Base-by-base conservation (phyloP, 2,329 filamentous ascomycete genomes). In the Aspergillus latus region DNA sequence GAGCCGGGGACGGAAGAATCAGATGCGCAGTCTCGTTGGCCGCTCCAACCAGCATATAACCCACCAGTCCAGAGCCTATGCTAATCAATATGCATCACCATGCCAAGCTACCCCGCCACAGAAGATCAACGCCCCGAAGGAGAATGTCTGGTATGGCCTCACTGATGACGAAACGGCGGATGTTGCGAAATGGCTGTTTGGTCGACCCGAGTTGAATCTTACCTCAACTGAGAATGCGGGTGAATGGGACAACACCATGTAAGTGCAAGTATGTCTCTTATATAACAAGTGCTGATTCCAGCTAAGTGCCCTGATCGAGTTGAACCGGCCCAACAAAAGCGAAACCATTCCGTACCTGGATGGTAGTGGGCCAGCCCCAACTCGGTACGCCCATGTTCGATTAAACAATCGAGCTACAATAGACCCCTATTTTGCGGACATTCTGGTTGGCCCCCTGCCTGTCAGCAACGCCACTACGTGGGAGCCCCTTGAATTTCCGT, bases 241-340 rank as follows among this genome's bases (percentile, higher is more conserved):
- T 4, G 57, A 59, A 16, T 59, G 57, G 57, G 57, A 59, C 26
- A 59, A 59, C 42, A 59, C 52, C 16, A 59, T 59, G 57, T 56
- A 51, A 47, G 49, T 30, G 21, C 21, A 28, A 6, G 10, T 13
- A 1, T 15, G 2, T 37, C 6, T 28, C 2, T 15, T 49, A 7
- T 0, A 15, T 13, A 34, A 15, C 8, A 7, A 29, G 8, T 29
- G 10, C 16, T 40, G 32, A 52, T 44, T n/a, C 4, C 21, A 11
- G 3, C 5, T 11, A 43, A 60, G 58, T 56, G 37, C 45, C 2
- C 55, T 56, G 5, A 54, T 60, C 10, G 58, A 60, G 29, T 36
- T 60, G 49, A 29, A 53, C 49, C 45, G 40, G 11, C 58, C 58
- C 1, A 60, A 60, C 26, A 60, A 60, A 37, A 60, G 52, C 2